Conservation (phyloP, 139 green algal species). For the Trebouxia sp. region DNA sequence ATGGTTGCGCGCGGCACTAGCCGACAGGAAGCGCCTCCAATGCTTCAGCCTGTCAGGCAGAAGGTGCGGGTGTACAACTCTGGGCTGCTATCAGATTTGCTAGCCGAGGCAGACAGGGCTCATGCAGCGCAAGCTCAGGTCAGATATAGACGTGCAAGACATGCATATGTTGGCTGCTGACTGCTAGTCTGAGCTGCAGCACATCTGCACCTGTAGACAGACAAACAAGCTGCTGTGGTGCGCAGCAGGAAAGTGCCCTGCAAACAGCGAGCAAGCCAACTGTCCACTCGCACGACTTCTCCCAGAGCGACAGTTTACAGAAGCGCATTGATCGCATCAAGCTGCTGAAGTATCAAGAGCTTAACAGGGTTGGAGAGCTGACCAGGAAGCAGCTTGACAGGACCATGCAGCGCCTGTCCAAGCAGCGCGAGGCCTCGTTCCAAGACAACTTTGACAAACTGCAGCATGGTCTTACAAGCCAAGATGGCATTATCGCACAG, state of each 20-base stretch:
- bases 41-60: constrained; percentile 7
- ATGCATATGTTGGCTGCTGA: too few relatives aligned
- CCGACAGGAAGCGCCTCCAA: not conserved
- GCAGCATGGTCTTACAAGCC: constrained; percentile 1
- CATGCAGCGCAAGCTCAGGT: too few relatives aligned
- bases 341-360: constrained; percentile 4
- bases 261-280: not conserved
- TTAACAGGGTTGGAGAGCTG: constrained; percentile 25
- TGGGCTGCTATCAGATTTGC: not conserved
- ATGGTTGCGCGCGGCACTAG: not conserved
- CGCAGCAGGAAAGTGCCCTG: not conserved
- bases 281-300: not conserved
- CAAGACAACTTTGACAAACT: constrained; percentile 24
- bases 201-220: too few relatives aligned
- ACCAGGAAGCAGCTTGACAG: constrained; percentile 27
- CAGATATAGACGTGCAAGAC: too few relatives aligned
- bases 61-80: constrained; percentile 19
- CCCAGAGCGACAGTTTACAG: constrained; percentile 23
- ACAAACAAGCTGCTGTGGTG: too few relatives aligned
- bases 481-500: constrained; percentile 27
- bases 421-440: constrained; percentile 28
- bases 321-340: constrained; percentile 17
- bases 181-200: too few relatives aligned
- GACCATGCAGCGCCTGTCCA: constrained; percentile 24
- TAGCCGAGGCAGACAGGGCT: not conserved